These are phyloP conservation scores for Alliaria petiolata DNA, from an alignment of 345 rosid species.

Conservation along the genomic window DNA sequence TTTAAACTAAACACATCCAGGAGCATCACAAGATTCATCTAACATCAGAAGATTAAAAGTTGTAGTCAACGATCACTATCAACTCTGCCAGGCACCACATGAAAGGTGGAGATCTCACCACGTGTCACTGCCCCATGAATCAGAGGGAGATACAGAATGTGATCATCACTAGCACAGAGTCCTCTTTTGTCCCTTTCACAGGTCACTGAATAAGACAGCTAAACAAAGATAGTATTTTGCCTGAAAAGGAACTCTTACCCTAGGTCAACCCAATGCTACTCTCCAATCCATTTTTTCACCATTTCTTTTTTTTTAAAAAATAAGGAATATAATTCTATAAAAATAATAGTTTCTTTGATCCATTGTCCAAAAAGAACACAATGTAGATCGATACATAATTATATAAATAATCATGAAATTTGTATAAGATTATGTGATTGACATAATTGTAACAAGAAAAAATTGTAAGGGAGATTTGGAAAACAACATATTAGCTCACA, in stretches of 20 bases:
- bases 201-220: conserved; percentile 30
- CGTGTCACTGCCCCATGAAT: conserved; percentile 27
- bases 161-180: conserved; percentile 29
- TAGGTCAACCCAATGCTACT: conserved; percentile 17
- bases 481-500: too few species aligned
- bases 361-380: background rate
- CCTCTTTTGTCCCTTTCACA: conserved; percentile 33
- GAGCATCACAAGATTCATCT: too few species aligned
- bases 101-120: conserved; percentile 6
- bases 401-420: too few species aligned
- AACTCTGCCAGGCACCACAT: conserved; percentile 4
- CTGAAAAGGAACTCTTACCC: conserved; percentile 1
- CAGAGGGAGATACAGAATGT: conserved; percentile 23
- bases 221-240: conserved; percentile 15
- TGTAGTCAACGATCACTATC: conserved; percentile 24
- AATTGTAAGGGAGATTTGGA: too few species aligned
- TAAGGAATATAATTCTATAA: background rate
- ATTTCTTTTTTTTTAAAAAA: background rate
- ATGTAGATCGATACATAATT: too few species aligned
- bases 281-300: background rate
- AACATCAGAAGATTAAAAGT: background rate
- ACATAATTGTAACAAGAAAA: too few species aligned
- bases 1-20: background rate
- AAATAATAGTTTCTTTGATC: background rate
- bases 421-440: too few species aligned